Evolutionary conservation across 1,139 yeast species (phyloP), one percentile per base, ranked within the genome.

Genomic region (Magnusiomyces clavatus): DNA sequence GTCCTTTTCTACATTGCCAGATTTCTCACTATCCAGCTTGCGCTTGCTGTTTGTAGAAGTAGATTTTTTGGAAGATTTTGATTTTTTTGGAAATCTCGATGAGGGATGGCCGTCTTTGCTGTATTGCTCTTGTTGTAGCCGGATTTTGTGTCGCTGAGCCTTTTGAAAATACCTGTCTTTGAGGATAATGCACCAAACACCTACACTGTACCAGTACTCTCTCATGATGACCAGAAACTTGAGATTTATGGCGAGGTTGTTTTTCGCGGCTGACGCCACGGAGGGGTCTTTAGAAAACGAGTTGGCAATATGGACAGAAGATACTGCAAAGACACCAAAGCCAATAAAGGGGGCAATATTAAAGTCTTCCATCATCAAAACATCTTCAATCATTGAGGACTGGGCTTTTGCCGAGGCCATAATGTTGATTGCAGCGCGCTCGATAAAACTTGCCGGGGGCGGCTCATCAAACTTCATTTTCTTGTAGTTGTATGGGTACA

Each of bases 321-420:
- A 67, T 2, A 69, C 62, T 16, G 69, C 61, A 52, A 65, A 68
- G 6, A 68, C 67, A 37, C 69, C 67, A 54, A 65, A 68, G 8
- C 69, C 69, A 19, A 68, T 63, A 54, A 69, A 68, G 3, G 72
- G 70, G 0, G 72, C 69, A 19, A 69, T 64, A 1, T 65, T 59
- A 37, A 67, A 59, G 45, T 67, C 69, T 45, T 63, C 67, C 37
- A 62, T 56, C 45, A 63, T 64, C 16, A 66, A 55, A 38, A 64
- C 59, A 51, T 68, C 71, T 29, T 57, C 55, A 14, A 67, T 57
- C 47, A 68, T 65, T 14, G 57, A 58, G 1, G 70, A 64, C 48
- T 65, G 61, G 4, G 61, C 59, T 45, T 65, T 61, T 17, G 71
- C 71, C 6, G 70, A 66, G 2, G 64, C 64, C 43, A 60, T 65